Percentiles rank a stretch among this genome's conserved stretches.
Conservation (phyloP, 2,329 filamentous ascomycete genomes). For the Fusarium stilboides region DNA sequence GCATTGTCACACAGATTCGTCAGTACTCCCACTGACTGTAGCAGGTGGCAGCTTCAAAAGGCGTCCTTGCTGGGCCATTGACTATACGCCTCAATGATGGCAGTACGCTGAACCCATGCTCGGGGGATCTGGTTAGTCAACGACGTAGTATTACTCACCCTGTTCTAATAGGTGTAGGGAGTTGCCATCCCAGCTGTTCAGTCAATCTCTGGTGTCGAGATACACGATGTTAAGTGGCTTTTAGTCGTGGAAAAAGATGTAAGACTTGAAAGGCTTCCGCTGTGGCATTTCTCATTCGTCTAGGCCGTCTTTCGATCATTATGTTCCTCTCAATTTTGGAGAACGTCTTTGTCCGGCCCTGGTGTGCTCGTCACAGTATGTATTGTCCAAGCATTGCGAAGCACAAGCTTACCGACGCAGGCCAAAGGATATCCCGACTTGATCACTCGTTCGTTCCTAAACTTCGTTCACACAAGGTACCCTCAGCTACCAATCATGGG, state of each 20-base stretch:
- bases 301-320: slow-evolving; percentile 84
- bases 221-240: slow-evolving; percentile 72
- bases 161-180: slow-evolving; percentile 62
- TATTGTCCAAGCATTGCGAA: not conserved
- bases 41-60: slow-evolving; percentile 81
- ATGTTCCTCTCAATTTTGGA: slow-evolving; percentile 70
- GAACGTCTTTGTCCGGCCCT: slow-evolving; percentile 61
- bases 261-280: slow-evolving; percentile 8
- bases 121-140: slow-evolving; percentile 50
- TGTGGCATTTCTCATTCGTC: slow-evolving; percentile 31
- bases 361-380: slow-evolving; percentile 79
- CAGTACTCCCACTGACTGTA: slow-evolving; percentile 21
- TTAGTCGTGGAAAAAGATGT: slow-evolving; percentile 87
- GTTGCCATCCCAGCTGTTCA: slow-evolving; percentile 70
- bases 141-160: not conserved
- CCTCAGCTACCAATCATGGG: slow-evolving; percentile 71
- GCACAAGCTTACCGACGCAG: slow-evolving; percentile 56
- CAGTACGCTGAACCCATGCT: slow-evolving; percentile 54
- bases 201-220: slow-evolving; percentile 65
- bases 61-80: slow-evolving; percentile 75
- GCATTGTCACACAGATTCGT: slow-evolving; percentile 39
- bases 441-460: slow-evolving; percentile 76
- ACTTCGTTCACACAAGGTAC: slow-evolving; percentile 62
- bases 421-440: slow-evolving; percentile 89
- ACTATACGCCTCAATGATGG: slow-evolving; percentile 63